Conservation (phyloP, 2,329 filamentous ascomycete genomes). For the Lecanosticta acicola region DNA sequence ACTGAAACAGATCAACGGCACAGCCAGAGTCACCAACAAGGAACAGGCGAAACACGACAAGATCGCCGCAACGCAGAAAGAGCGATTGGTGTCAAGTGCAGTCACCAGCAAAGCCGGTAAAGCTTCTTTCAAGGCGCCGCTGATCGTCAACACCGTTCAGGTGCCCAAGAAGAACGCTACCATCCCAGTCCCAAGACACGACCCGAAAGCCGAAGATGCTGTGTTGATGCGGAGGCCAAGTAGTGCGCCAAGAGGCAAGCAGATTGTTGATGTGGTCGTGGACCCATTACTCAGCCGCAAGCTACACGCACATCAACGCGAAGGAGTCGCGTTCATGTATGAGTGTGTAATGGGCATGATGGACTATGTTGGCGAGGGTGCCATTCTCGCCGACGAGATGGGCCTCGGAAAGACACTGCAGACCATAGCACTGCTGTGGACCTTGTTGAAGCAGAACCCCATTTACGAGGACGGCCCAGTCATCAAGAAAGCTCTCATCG, state of each 20-base stretch:
- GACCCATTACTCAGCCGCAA: slow-evolving; percentile 60
- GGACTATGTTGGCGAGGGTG: slow-evolving; percentile 59
- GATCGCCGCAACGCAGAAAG: slow-evolving; percentile 37
- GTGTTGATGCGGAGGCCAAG: slow-evolving; percentile 62
- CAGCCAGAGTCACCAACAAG: slow-evolving; percentile 26
- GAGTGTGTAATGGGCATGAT: slow-evolving; percentile 72
- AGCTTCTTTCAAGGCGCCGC: slow-evolving; percentile 54
- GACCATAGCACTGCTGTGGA: slow-evolving; percentile 67
- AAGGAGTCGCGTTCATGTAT: slow-evolving; percentile 66
- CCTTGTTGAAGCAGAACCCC: slow-evolving; percentile 65
- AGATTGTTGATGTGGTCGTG: slow-evolving; percentile 66
- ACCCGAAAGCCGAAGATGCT: slow-evolving; percentile 54
- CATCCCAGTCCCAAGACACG: slow-evolving; percentile 57
- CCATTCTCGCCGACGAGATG: slow-evolving; percentile 71
- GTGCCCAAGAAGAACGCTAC: slow-evolving; percentile 41
- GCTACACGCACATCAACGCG: slow-evolving; percentile 62
- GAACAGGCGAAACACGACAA: slow-evolving; percentile 30
- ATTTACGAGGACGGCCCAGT: slow-evolving; percentile 55
- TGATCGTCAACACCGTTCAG: slow-evolving; percentile 45
- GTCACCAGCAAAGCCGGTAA: slow-evolving; percentile 36
- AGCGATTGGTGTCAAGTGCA: slow-evolving; percentile 34
- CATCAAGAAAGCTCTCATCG: slow-evolving; percentile 65
- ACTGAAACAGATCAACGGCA: slow-evolving; percentile 24
- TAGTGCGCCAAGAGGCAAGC: slow-evolving; percentile 54
- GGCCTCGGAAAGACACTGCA: slow-evolving; percentile 69